Evolutionary conservation across 768 basidiomycete species (phyloP).

Genomic region (Porpolomopsis calyptriformis): DNA sequence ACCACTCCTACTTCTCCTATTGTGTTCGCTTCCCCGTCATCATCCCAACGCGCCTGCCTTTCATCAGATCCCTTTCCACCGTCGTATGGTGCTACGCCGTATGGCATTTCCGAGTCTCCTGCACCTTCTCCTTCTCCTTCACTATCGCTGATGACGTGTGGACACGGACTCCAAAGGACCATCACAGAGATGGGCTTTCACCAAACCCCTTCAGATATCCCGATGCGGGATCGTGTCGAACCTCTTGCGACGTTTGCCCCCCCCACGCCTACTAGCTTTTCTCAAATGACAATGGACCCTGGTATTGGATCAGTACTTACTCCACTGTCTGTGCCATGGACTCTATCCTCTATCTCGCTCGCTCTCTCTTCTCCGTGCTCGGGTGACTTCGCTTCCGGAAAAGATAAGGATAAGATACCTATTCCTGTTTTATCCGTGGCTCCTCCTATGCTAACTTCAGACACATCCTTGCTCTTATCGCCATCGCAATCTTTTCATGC

Average conservation of each 20-base stretch:
- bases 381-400: neutral
- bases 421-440: neutral
- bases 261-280: too few species aligned
- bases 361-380: neutral
- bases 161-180: neutral
- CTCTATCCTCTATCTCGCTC: neutral
- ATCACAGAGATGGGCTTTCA: neutral
- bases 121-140: neutral
- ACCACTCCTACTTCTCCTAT: conserved; percentile 13
- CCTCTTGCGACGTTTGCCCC: too few species aligned
- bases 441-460: conserved; percentile 10
- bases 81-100: conserved; percentile 21
- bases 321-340: neutral
- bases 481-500: too few species aligned
- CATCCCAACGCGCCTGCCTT: conserved; percentile 13
- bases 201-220: too few species aligned
- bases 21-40: conserved; percentile 20
- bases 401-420: neutral
- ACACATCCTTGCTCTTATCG: conserved; percentile 1
- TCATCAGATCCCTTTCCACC: conserved; percentile 12
- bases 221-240: too few species aligned
- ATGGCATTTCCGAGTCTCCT: conserved; percentile 9
- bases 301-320: too few species aligned
- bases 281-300: too few species aligned
- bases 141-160: neutral